phyloP scores from a whole-genome alignment of 768 basidiomycete species.

The Cystofilobasidium macerans region DNA sequence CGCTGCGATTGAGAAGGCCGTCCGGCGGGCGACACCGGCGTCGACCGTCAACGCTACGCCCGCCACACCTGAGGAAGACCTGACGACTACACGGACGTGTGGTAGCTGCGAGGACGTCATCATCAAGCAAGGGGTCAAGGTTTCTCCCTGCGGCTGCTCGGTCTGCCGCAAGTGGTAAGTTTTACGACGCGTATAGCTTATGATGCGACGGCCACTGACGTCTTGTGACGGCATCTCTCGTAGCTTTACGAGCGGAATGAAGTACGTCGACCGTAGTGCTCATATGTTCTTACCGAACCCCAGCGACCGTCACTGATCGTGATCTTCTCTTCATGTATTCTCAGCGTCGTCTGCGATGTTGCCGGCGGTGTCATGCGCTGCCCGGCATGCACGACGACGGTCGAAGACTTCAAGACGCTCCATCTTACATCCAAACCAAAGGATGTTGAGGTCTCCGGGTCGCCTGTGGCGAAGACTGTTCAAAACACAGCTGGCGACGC shows the following conservation, averaged over 20 bases:
- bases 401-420: slow-evolving; percentile 13
- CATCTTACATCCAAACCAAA: neutral
- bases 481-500: neutral
- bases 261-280: neutral
- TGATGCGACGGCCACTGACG: neutral
- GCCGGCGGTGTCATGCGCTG: slow-evolving; percentile 21
- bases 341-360: slow-evolving; percentile 23
- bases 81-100: neutral
- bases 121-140: slow-evolving; percentile 4
- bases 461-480: neutral
- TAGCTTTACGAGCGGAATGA: slow-evolving; percentile 25
- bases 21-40: neutral
- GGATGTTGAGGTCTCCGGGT: neutral
- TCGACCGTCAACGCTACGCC: neutral
- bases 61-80: neutral
- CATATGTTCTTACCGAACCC: neutral
- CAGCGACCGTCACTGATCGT: neutral
- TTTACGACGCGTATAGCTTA: neutral
- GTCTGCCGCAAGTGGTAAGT: slow-evolving; percentile 13
- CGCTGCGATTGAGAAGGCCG: neutral
- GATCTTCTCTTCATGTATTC: neutral
- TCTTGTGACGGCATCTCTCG: neutral
- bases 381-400: slow-evolving; percentile 19
- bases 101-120: slow-evolving; percentile 15
- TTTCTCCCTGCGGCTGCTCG: slow-evolving; percentile 14